Evolutionary conservation across 1,284 basidiomycete genomes (phyloP).

Genomic region (Sparassis latifolia): DNA sequence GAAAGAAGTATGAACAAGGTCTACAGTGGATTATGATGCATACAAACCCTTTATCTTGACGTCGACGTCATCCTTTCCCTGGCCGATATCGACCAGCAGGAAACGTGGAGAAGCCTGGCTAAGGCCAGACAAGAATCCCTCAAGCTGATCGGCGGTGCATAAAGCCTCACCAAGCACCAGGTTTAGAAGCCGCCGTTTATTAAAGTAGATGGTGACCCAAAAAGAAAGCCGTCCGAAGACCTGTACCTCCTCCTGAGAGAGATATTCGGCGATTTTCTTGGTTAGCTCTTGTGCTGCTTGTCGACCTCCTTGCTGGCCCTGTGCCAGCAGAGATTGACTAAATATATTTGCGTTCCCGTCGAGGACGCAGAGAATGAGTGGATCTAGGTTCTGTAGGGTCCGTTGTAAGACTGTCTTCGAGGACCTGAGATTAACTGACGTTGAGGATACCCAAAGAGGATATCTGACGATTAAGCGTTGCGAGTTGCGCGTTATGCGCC

Average conservation of each 20-base stretch:
- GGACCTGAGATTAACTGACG: slow-evolving; percentile 27
- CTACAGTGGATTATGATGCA: too few relatives aligned
- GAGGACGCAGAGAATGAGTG: slow-evolving; percentile 66
- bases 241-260: slow-evolving; percentile 51
- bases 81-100: slow-evolving; percentile 65
- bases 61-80: slow-evolving; percentile 55
- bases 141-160: slow-evolving; percentile 59
- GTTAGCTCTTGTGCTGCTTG: slow-evolving; percentile 62
- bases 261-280: slow-evolving; percentile 55
- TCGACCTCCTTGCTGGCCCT: slow-evolving; percentile 63
- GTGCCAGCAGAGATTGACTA: slow-evolving; percentile 44
- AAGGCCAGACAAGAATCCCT: slow-evolving; percentile 63
- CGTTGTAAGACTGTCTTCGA: background rate
- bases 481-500: slow-evolving; percentile 56
- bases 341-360: slow-evolving; percentile 71
- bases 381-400: slow-evolving; percentile 42
- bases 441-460: slow-evolving; percentile 49
- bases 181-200: slow-evolving; percentile 48
- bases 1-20: too few relatives aligned
- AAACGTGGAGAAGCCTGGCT: slow-evolving; percentile 66
- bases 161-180: slow-evolving; percentile 43
- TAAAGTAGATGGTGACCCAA: slow-evolving; percentile 68
- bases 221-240: slow-evolving; percentile 56
- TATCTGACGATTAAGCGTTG: slow-evolving; percentile 54
- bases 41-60: slow-evolving; percentile 67